A percentile compares a stretch with the other conserved stretches of the same genome.
phyloP scores from a whole-genome alignment of 1,284 basidiomycete genomes.

The Exsudoporus floridanus region DNA sequence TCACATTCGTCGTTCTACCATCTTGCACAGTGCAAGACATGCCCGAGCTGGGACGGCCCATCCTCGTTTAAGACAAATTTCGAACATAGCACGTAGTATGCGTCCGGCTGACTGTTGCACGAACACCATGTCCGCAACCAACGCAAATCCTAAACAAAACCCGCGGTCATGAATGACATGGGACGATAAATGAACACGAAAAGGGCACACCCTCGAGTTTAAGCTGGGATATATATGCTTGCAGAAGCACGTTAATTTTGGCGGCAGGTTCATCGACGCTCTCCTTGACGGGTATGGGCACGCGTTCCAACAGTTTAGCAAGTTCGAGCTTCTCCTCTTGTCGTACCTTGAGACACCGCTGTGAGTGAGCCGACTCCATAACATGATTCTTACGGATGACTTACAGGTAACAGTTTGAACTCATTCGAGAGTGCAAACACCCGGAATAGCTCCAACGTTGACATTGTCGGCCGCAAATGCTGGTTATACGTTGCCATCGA shows the following conservation, averaged over 20 bases:
- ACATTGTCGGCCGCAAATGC: constrained; percentile 87
- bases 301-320: constrained; percentile 89
- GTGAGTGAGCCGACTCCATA: background rate
- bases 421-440: constrained; percentile 97
- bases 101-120: constrained; percentile 90
- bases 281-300: constrained; percentile 98
- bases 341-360: constrained; percentile 42
- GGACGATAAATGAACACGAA: background rate
- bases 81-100: constrained; percentile 96
- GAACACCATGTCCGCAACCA: constrained; percentile 98
- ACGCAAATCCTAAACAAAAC: constrained; percentile 69
- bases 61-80: constrained; percentile 98
- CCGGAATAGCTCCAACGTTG: constrained; percentile 88
- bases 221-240: constrained; percentile 93
- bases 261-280: constrained; percentile 93
- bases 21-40: constrained; percentile 94
- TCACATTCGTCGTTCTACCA: constrained; percentile 88
- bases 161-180: background rate
- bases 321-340: constrained; percentile 88
- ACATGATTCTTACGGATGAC: constrained; percentile 19
- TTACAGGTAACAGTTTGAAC: constrained; percentile 91
- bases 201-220: constrained; percentile 74
- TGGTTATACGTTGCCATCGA: constrained; percentile 98
- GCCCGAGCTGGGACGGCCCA: constrained; percentile 94
- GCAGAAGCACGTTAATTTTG: constrained; percentile 96